A percentile compares a stretch with the other conserved stretches of the same genome.
Conservation (phyloP, 106 monocot genomes). For the Ottelia alismoides region DNA sequence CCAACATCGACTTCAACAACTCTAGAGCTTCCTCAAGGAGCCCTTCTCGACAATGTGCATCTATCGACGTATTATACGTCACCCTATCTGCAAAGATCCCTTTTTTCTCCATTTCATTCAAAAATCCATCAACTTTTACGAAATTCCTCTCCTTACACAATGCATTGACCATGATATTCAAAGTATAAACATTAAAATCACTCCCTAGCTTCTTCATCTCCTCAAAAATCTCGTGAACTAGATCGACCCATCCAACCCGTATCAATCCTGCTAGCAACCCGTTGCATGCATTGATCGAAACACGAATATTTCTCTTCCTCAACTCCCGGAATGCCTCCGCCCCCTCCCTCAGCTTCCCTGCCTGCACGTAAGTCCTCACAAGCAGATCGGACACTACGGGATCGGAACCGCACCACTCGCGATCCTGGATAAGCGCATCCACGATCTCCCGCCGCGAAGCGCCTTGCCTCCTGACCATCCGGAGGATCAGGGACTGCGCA, state of each 20-base stretch:
- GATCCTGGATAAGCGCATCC: constrained; percentile 18
- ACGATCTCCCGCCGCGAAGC: constrained; percentile 42
- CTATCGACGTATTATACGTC: constrained; percentile 71
- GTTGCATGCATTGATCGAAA: constrained; percentile 70
- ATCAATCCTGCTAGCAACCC: constrained; percentile 65
- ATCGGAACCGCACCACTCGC: constrained; percentile 3
- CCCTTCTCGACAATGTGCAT: constrained; percentile 42
- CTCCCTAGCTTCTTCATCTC: constrained; percentile 31
- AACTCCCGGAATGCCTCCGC: constrained; percentile 48
- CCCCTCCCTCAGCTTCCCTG: constrained; percentile 75
- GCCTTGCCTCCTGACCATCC: constrained; percentile 57
- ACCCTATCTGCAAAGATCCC: constrained; percentile 72
- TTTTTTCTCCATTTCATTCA: constrained; percentile 68
- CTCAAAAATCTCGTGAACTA: constrained; percentile 44
- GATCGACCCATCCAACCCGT: constrained; percentile 42
- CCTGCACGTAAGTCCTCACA: constrained; percentile 78
- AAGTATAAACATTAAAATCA: constrained; percentile 51
- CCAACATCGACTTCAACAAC: constrained; percentile 37
- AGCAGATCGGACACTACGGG: constrained; percentile 53
- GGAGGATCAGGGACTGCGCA: constrained; percentile 69
- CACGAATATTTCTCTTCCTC: constrained; percentile 18
- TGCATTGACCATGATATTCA: constrained; percentile 86
- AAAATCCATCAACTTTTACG: constrained; percentile 21
- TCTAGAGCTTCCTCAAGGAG: constrained; percentile 37
- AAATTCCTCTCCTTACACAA: constrained; percentile 55